Evolutionary conservation across 768 basidiomycete species (phyloP), one percentile per base, ranked within the genome.

Genomic region (Leccinum imitatum): DNA sequence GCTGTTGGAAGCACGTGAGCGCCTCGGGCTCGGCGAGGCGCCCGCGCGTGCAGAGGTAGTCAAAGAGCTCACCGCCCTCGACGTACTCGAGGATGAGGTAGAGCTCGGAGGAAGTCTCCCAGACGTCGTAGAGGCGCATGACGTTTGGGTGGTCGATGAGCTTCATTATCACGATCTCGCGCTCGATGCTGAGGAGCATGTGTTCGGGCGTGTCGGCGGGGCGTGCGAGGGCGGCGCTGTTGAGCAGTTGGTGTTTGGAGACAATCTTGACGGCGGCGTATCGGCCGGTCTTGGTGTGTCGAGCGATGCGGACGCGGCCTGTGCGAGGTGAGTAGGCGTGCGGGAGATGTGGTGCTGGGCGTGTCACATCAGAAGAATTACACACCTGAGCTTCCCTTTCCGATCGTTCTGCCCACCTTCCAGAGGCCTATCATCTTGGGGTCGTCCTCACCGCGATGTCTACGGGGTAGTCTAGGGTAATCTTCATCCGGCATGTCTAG

Each of bases 131-230:
- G 30, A 98, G 84, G 59, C 87, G 88, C 84, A 97, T 85, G 64
- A 98, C 86, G 73, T 96, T 95, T 2, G 95, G 95, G 70, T 98
- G 94, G 63, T 95, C 89, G 65, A 97, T 89, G 62, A 97, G 86
- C 74, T 97, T 98, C 95, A 98, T 95, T 69, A 97, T 88, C 61
- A 95, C 93, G 54, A 97, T 96, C 75, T 98, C 95, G 62, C 94
- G 85, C 73, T 96, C 91, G 61, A 97, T 86, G 52, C 88, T 86
- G 59, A 91, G 84, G 61, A 87, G 82, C 61, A 84, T 85, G 65
- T 88, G 89, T 67, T 93, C 91, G 13, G 88, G 82, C 62, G 90
- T 85, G 58, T 89, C 87, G 14, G 82, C 86, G 13, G 89, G 82
- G 53, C 85, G 84, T 4, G 52, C 10, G 58, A 59, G 15, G 53